A percentile compares a stretch with the other conserved stretches of the same genome.
Conservation (phyloP, 169 alveolate genomes). For the Plasmodium adleri region DNA sequence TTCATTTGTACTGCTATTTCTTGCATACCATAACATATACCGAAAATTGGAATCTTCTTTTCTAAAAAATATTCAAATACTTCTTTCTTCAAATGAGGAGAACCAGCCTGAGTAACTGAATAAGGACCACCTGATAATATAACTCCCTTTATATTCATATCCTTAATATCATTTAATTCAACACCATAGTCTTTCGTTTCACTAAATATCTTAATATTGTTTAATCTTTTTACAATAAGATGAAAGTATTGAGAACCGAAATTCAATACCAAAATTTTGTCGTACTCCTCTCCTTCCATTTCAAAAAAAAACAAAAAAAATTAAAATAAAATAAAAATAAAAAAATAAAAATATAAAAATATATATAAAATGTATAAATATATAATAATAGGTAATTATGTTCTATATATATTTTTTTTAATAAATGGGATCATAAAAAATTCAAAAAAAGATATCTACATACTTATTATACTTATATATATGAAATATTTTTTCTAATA, state of each 20-base stretch:
- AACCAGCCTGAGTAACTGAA: slow-evolving; percentile 78
- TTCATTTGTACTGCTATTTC: slow-evolving; percentile 76
- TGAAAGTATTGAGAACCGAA: slow-evolving; percentile 85
- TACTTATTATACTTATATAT: no score
- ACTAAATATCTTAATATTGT: slow-evolving; percentile 79
- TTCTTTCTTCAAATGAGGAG: slow-evolving; percentile 72
- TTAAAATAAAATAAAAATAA: no score
- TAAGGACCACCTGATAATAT: slow-evolving; percentile 84
- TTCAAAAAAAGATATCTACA: no score
- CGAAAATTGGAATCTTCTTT: slow-evolving; percentile 82
- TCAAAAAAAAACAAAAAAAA: no score
- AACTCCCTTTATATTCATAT: slow-evolving; percentile 81
- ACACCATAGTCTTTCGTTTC: slow-evolving; percentile 79
- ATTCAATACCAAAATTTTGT: slow-evolving; percentile 80
- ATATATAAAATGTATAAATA: no score
- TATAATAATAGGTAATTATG: no score
- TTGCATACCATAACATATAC: slow-evolving; percentile 84
- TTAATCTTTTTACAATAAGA: slow-evolving; percentile 79
- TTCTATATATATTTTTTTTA: no score
- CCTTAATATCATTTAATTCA: slow-evolving; percentile 71
- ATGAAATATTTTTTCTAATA: no score
- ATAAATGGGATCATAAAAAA: no score
- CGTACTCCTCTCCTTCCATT: slow-evolving; percentile 59
- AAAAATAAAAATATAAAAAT: no score
- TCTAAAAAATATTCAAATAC: slow-evolving; percentile 73